These are phyloP conservation scores for Citrus australasica DNA, from an alignment of 345 rosid species.

Conservation along the genomic window DNA sequence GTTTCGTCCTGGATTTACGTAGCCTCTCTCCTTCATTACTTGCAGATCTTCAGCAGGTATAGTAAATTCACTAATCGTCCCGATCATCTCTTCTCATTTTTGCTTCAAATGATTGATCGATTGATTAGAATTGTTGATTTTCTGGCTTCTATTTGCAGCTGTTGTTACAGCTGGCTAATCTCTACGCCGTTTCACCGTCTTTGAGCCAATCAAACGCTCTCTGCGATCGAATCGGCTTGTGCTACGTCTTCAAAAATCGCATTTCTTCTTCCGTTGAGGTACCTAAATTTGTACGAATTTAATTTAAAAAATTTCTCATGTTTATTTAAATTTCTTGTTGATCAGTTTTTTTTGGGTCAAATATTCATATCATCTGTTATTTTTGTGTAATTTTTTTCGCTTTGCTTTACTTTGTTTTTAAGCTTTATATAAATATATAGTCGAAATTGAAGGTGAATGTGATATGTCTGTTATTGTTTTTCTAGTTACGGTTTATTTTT, in stretches of 20 bases:
- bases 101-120: not conserved
- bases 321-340: not conserved
- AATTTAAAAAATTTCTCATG: not conserved
- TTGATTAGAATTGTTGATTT: constrained; percentile 16
- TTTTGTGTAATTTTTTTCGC: not conserved
- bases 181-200: constrained; percentile 50
- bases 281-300: not conserved
- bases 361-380: not conserved
- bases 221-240: constrained; percentile 61
- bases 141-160: constrained; percentile 35
- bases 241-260: constrained; percentile 50
- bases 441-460: not conserved
- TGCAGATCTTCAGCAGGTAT: constrained; percentile 67
- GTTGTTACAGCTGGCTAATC: constrained; percentile 68
- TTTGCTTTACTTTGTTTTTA: not conserved
- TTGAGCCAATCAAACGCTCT: constrained; percentile 33
- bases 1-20: constrained; percentile 72
- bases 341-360: not conserved
- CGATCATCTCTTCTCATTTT: not conserved
- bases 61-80: not conserved
- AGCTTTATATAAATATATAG: not conserved
- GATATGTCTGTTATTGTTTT: not conserved
- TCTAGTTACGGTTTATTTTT: not conserved
- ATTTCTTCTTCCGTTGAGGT: constrained; percentile 61
- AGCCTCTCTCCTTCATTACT: constrained; percentile 57